Evolutionary conservation across 257 asterid species (phyloP).

Genomic region (Salvia splendens): DNA sequence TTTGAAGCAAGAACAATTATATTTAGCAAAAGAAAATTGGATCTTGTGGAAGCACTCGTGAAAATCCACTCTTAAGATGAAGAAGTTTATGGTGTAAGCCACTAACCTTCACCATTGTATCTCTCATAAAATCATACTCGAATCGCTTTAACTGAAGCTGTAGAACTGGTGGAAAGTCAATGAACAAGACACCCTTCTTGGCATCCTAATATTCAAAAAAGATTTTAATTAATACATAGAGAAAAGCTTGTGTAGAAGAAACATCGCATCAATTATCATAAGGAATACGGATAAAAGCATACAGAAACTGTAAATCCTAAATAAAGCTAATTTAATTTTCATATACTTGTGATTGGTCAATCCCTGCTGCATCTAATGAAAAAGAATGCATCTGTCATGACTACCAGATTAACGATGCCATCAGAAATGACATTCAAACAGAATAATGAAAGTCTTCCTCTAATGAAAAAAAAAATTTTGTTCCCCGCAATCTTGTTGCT

Average conservation of each 20-base stretch:
- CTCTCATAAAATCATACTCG: slow-evolving; percentile 88
- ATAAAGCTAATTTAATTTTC: neutral
- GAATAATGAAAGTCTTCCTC: too few relatives aligned
- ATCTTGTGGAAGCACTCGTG: slow-evolving; percentile 17
- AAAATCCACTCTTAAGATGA: slow-evolving; percentile 6
- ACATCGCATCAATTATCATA: neutral
- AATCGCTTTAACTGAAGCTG: slow-evolving; percentile 88
- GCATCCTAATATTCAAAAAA: slow-evolving; percentile 64
- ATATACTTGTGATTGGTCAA: too few relatives aligned
- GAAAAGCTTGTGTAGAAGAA: slow-evolving; percentile 22
- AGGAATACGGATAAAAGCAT: too few relatives aligned
- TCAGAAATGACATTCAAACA: too few relatives aligned
- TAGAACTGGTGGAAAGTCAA: slow-evolving; percentile 85
- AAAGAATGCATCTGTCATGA: too few relatives aligned
- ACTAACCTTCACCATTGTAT: slow-evolving; percentile 90
- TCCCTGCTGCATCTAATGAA: too few relatives aligned
- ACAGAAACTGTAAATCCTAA: too few relatives aligned
- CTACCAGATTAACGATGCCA: too few relatives aligned
- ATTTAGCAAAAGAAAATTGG: neutral
- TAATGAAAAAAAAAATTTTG: too few relatives aligned
- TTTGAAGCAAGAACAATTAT: slow-evolving; percentile 20
- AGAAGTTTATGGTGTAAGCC: slow-evolving; percentile 2
- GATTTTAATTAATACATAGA: slow-evolving; percentile 8
- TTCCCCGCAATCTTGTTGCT: neutral
- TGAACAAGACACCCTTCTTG: slow-evolving; percentile 80